phyloP scores from a whole-genome alignment of 2,329 filamentous ascomycete species.

The Aureobasidium sp. region DNA sequence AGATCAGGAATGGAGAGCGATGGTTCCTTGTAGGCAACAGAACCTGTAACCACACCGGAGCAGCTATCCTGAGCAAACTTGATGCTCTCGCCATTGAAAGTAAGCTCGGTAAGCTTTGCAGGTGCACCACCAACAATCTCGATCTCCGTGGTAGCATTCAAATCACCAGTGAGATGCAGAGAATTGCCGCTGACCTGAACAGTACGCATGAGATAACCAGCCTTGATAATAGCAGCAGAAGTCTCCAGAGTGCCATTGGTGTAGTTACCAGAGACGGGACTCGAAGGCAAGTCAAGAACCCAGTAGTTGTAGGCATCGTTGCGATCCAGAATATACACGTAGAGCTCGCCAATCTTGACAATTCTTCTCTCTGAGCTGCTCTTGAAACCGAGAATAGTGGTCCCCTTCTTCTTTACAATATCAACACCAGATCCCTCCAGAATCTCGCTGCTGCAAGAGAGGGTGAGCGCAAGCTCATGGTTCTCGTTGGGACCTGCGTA shows the following conservation, averaged over 20 bases:
- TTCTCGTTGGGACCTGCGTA: conserved; percentile 55
- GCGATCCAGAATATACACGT: conserved; percentile 43
- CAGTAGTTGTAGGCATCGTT: conserved; percentile 62
- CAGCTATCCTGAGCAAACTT: conserved; percentile 24
- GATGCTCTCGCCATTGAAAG: conserved; percentile 49
- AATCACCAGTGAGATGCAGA: conserved; percentile 59
- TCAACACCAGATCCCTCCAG: conserved; percentile 34
- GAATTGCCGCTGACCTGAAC: conserved; percentile 47
- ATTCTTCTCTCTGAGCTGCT: conserved; percentile 46
- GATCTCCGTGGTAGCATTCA: conserved; percentile 60
- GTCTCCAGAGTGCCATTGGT: conserved; percentile 27
- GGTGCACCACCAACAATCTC: conserved; percentile 60
- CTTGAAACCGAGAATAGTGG: conserved; percentile 46
- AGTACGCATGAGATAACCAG: conserved; percentile 55
- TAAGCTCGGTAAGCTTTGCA: conserved; percentile 42
- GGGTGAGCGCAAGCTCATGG: conserved; percentile 52
- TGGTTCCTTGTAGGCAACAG: conserved; percentile 44
- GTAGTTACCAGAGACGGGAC: conserved; percentile 23
- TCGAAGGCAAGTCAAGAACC: conserved; percentile 48
- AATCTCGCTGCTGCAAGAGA: conserved; percentile 26
- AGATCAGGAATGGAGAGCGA: conserved; percentile 50
- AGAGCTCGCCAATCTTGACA: conserved; percentile 41
- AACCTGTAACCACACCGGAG: conserved; percentile 37
- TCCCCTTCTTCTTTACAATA: conserved; percentile 31
- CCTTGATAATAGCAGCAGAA: conserved; percentile 49